Evolutionary conservation across 495 filamentous ascomycete species (phyloP).

Genomic region (Cercophora scortea): DNA sequence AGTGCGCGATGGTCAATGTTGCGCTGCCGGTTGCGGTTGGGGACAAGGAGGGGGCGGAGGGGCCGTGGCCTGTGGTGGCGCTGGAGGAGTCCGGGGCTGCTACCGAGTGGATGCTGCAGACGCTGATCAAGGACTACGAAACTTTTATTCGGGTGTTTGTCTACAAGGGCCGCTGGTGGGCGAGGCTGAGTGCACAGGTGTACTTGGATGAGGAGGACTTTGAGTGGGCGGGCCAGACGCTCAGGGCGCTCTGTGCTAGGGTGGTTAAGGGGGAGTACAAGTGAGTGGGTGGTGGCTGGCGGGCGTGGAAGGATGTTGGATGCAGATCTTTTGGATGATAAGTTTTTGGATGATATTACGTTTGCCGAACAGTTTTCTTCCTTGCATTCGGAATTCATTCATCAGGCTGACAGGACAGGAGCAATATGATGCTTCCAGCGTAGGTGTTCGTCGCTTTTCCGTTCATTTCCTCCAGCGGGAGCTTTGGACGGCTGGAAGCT

Average conservation of each 20-base stretch:
- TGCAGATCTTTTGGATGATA: too few species aligned
- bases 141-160: constrained; percentile 61
- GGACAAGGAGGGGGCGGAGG: constrained; percentile 10
- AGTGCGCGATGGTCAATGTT: constrained; percentile 58
- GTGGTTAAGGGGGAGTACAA: not conserved
- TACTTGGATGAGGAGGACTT: constrained; percentile 76
- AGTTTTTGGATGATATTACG: too few species aligned
- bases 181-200: constrained; percentile 67
- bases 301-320: not conserved
- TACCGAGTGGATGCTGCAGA: constrained; percentile 49
- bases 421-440: too few species aligned
- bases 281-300: too few species aligned
- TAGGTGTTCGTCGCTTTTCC: too few species aligned
- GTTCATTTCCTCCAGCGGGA: too few species aligned
- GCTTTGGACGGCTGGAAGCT: too few species aligned
- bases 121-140: constrained; percentile 50
- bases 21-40: constrained; percentile 46
- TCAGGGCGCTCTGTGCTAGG: constrained; percentile 29
- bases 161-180: constrained; percentile 57
- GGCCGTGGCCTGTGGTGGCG: constrained; percentile 24
- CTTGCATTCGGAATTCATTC: too few species aligned
- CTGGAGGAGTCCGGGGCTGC: constrained; percentile 28
- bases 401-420: too few species aligned
- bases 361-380: too few species aligned
- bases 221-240: constrained; percentile 52